phyloP scores from a whole-genome alignment of 2,329 filamentous ascomycete species.

The Clarireedia homoeocarpa region DNA sequence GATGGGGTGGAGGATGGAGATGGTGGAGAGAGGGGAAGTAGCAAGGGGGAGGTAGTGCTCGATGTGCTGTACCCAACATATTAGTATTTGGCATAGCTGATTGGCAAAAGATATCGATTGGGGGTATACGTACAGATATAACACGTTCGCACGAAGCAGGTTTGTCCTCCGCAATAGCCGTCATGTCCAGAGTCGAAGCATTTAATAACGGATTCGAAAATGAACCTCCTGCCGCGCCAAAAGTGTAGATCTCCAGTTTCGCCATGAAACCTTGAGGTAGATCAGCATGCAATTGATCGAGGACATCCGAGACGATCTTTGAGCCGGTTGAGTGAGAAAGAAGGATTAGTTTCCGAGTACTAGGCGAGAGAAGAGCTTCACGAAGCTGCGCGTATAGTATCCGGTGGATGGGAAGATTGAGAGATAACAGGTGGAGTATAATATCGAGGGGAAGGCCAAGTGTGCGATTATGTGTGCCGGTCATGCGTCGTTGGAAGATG shows the following conservation, averaged over 20 bases:
- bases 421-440: slow-evolving; percentile 67
- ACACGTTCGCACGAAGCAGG: slow-evolving; percentile 4
- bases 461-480: slow-evolving; percentile 69
- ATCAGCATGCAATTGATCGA: slow-evolving; percentile 68
- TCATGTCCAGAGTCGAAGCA: not conserved
- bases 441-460: slow-evolving; percentile 65
- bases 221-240: slow-evolving; percentile 69
- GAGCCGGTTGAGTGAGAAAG: slow-evolving; percentile 69
- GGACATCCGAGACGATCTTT: slow-evolving; percentile 60
- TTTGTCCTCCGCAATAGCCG: not conserved
- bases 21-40: slow-evolving; percentile 61
- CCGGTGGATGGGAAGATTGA: slow-evolving; percentile 57
- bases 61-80: slow-evolving; percentile 49
- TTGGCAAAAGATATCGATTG: not conserved
- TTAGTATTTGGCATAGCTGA: not conserved
- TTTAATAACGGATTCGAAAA: slow-evolving; percentile 60
- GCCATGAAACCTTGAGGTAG: slow-evolving; percentile 52
- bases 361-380: slow-evolving; percentile 50
- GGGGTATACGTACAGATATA: slow-evolving; percentile 2
- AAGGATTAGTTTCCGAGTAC: slow-evolving; percentile 60
- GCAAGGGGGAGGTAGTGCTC: slow-evolving; percentile 55
- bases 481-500: slow-evolving; percentile 61
- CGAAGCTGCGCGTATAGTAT: slow-evolving; percentile 52
- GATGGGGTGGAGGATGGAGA: slow-evolving; percentile 57
- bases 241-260: slow-evolving; percentile 68